Base-by-base conservation (phyloP, 1,284 basidiomycete species). In the Peniophora sp. region DNA sequence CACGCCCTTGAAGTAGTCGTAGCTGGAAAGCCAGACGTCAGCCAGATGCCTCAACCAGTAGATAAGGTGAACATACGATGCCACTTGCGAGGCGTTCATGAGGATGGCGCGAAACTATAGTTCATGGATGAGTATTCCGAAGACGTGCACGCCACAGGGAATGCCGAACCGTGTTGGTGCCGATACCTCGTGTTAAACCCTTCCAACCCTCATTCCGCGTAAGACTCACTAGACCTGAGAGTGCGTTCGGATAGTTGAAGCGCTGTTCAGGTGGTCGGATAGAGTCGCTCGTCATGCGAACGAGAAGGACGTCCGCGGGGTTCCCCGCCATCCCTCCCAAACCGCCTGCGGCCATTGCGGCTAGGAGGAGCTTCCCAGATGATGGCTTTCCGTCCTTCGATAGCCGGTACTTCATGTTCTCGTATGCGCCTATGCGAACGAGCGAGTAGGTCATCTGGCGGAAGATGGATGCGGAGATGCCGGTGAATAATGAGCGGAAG, bases 371-470 rank as follows among this genome's bases (percentile, higher is more conserved):
- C 47, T 74, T 70, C 9, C 69, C 60, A 2, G 79, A 70, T 3
- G 78, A 78, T 12, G 83, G 72, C 9, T 20, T 20, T 3, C 78
- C 73, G 48, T 73, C 63, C 54, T 65, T 62, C 12, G 78, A 75
- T 45, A 89, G 60, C 11, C 69, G 66, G 20, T 70, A 65, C 62
- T 89, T 89, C 63, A 87, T 74, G 51, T 82, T 79, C 65, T 96
- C 92, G 64, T 95, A 95, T 32, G 77, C 80, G 34, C 92, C 92
- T 49, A 96, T 73, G 14, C 92, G 85, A 47, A 92, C 89, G 50
- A 95, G 77, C 0, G 90, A 92, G 63, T 95, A 95, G 9, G 90
- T 86, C 92, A 95, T 93, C 69, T 95, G 92, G 45, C 92, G 81
- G 61, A 95, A 71, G 43, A 94, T 68, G 2, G 92, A 92, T 16